Conservation (phyloP, 2,329 filamentous ascomycete species). For the Chlorencoelia australis region DNA sequence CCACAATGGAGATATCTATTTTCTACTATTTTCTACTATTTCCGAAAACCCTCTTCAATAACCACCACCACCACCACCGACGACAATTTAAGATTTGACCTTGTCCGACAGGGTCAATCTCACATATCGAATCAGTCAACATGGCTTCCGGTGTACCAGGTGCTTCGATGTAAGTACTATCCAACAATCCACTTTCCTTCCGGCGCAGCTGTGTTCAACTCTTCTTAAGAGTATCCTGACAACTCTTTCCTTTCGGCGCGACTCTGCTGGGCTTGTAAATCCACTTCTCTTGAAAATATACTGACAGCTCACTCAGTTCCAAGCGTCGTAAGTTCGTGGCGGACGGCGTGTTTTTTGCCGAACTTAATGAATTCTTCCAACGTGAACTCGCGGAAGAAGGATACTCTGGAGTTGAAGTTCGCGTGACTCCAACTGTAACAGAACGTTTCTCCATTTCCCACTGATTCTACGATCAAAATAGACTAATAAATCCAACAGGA, state of each 20-base stretch:
- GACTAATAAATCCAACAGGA: too few species aligned
- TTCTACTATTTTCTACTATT: too few species aligned
- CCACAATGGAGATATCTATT: too few species aligned
- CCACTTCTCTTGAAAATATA: slow-evolving; percentile 5
- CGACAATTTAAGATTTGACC: slow-evolving; percentile 22
- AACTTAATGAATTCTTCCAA: slow-evolving; percentile 99
- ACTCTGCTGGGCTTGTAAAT: neutral
- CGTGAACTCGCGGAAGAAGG: slow-evolving; percentile 99
- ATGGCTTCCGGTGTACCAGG: slow-evolving; percentile 31
- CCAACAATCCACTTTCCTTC: too few species aligned
- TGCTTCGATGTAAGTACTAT: slow-evolving; percentile 28
- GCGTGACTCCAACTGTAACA: slow-evolving; percentile 98
- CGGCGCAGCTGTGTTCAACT: too few species aligned
- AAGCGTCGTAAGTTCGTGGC: slow-evolving; percentile 92
- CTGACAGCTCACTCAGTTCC: slow-evolving; percentile 45
- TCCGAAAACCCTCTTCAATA: too few species aligned
- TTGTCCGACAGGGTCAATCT: slow-evolving; percentile 21
- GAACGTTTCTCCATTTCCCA: too few species aligned
- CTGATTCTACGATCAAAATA: too few species aligned
- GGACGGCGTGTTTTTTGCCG: slow-evolving; percentile 99
- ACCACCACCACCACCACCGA: slow-evolving; percentile 16
- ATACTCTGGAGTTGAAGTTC: slow-evolving; percentile 99
- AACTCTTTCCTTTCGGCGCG: too few species aligned
- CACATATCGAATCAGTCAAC: slow-evolving; percentile 21
- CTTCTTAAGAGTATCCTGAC: too few species aligned